Conservation (phyloP, 805 yeast species). For the Sugiyamaella chiloensis region DNA sequence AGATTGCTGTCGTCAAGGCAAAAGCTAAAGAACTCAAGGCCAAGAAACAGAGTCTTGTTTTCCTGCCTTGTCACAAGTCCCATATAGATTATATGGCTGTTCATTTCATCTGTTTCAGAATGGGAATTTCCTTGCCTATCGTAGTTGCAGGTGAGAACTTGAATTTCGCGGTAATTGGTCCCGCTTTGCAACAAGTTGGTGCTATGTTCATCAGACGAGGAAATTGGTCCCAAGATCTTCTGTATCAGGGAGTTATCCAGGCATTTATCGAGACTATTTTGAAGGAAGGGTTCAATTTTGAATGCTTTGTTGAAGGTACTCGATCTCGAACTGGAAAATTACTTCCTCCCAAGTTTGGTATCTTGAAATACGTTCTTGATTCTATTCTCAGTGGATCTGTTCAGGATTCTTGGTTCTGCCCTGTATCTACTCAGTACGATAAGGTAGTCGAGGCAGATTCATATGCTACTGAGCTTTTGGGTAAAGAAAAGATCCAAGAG, state of each 20-base stretch:
- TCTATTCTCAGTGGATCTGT: slow-evolving; percentile 43
- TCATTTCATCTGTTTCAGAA: slow-evolving; percentile 51
- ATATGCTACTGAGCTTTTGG: slow-evolving; percentile 54
- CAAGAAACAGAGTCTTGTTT: slow-evolving; percentile 39
- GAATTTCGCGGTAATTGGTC: slow-evolving; percentile 55
- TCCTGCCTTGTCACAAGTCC: slow-evolving; percentile 59
- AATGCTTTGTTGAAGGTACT: slow-evolving; percentile 65
- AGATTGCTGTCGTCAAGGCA: slow-evolving; percentile 33
- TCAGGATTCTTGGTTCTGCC: slow-evolving; percentile 46
- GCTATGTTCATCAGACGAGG: slow-evolving; percentile 57
- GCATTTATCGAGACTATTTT: slow-evolving; percentile 48
- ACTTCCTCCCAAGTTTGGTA: slow-evolving; percentile 59
- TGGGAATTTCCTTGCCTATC: slow-evolving; percentile 52
- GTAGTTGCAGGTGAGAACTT: slow-evolving; percentile 67
- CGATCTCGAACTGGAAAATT: slow-evolving; percentile 65
- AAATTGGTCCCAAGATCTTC: slow-evolving; percentile 39
- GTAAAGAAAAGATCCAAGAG: slow-evolving; percentile 55
- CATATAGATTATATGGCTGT: slow-evolving; percentile 60
- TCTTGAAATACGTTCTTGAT: slow-evolving; percentile 50
- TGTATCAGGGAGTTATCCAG: slow-evolving; percentile 42
- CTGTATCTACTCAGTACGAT: slow-evolving; percentile 58
- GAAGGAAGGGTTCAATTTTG: slow-evolving; percentile 48
- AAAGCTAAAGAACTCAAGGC: slow-evolving; percentile 34
- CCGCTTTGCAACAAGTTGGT: slow-evolving; percentile 48
- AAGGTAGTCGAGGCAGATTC: slow-evolving; percentile 54